Evolutionary conservation across 2,329 filamentous ascomycete species (phyloP).

Genomic region (Cladosporium sp.): DNA sequence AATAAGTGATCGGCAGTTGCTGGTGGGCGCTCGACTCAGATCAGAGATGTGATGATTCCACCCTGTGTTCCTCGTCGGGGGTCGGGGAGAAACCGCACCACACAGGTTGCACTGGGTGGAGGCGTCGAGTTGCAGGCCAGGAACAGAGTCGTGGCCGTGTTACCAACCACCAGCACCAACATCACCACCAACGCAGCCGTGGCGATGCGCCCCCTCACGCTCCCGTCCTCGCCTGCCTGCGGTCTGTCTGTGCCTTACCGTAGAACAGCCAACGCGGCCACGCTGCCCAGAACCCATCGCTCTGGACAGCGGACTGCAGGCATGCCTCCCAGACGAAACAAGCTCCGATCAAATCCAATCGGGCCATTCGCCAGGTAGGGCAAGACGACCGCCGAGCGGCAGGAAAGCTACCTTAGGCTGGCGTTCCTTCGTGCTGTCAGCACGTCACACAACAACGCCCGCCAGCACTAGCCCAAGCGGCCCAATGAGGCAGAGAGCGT

Average conservation of each 20-base stretch:
- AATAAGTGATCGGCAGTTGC: background rate
- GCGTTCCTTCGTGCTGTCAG: constrained; percentile 6
- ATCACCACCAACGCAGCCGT: background rate
- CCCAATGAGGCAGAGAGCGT: background rate
- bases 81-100: constrained; percentile 7
- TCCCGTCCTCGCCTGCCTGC: background rate
- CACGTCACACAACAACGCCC: constrained; percentile 12
- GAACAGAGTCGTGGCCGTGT: constrained; percentile 1
- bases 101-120: background rate
- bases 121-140: background rate
- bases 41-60: background rate
- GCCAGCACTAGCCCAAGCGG: background rate
- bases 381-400: background rate
- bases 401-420: constrained; percentile 3
- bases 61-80: background rate
- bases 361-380: constrained; percentile 1
- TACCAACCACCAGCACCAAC: background rate
- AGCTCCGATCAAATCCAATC: background rate
- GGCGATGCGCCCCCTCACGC: too few species aligned
- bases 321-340: constrained; percentile 2
- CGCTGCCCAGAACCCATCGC: background rate
- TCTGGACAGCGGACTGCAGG: background rate
- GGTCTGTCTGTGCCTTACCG: background rate
- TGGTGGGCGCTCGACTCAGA: background rate
- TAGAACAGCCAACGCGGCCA: background rate